Evolutionary conservation across 2,329 filamentous ascomycete genomes (phyloP), one percentile per base, ranked within the genome.

Genomic region (Fusarium luffae): DNA sequence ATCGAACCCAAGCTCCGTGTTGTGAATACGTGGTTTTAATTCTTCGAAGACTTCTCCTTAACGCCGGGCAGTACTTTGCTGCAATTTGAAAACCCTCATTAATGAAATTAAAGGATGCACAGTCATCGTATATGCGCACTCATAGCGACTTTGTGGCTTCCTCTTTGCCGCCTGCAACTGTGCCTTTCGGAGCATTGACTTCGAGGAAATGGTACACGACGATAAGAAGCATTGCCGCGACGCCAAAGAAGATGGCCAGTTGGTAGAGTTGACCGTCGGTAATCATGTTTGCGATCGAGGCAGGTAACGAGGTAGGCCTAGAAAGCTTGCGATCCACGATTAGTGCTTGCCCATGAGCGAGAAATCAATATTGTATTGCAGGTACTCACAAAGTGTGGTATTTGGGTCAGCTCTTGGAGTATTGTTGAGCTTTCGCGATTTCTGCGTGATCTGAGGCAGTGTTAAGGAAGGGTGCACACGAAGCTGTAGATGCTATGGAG

Each of bases 151-250:
- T 67, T 46, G 63, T 19, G 34, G 59, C 27, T 28, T 54, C 52
- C 21, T 59, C 54, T 43, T 72, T 75, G 19, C 37, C 28, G 14
- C 34, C 50, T 37, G 62, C 60, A 27, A 59, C 59, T 30, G 66
- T 66, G 21, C 66, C 59, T 54, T 62, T 51, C 37, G 54, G 65
- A 34, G 93, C 89, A 78, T 99, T 98, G 84, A 97, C 88, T 80
- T 98, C 95, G 76, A 99, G 90, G 83, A 97, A 98, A 81, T 98
- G 94, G 82, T 99, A 98, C 28, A 97, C 82, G 30, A 99, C 90
- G 72, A 98, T 98, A 67, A 99, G 87, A 46, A 98, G 85, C 93
- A 98, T 95, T 69, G 95, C 90, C 42, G 90, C 88, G 58, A 90
- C 92, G 83, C 96, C 96, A 64, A 99, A 92, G 80, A 98, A 95